Evolutionary conservation across 441 rosid species (phyloP).

Genomic region (Eruca vesicaria): DNA sequence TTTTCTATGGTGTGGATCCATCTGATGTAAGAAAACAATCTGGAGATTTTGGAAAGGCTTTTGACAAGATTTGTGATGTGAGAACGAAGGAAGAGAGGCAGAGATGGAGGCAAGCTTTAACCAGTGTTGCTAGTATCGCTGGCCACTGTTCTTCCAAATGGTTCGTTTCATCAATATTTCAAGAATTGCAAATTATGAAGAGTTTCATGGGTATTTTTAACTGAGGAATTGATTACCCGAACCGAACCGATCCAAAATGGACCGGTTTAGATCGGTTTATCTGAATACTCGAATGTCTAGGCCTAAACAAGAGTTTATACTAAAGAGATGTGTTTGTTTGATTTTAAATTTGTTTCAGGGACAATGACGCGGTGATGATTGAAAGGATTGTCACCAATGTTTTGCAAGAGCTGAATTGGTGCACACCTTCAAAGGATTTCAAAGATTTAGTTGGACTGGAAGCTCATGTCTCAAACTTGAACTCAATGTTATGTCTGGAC

Average conservation of each 20-base stretch:
- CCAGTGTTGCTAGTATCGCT: neutral
- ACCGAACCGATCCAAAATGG: too few species aligned
- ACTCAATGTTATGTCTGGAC: neutral
- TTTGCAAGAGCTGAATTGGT: neutral
- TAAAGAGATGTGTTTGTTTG: neutral
- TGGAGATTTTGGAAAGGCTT: constrained; percentile 1
- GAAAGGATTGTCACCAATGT: constrained; percentile 6
- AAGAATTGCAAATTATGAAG: too few species aligned
- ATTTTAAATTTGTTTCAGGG: neutral
- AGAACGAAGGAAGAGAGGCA: constrained; percentile 2
- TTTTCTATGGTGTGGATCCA: constrained; percentile 28
- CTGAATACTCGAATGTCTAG: too few species aligned
- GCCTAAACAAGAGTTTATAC: neutral
- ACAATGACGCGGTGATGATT: constrained; percentile 31
- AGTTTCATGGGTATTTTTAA: too few species aligned
- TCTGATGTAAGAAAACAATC: constrained; percentile 14
- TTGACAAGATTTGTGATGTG: neutral
- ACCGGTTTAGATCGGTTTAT: too few species aligned
- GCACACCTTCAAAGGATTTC: neutral
- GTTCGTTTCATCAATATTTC: neutral
- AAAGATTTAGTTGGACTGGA: constrained; percentile 17
- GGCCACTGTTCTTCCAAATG: constrained; percentile 1
- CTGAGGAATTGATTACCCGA: too few species aligned
- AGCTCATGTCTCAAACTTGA: neutral
- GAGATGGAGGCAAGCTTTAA: constrained; percentile 27